These are phyloP conservation scores for Moringa oleifera DNA, from an alignment of 345 rosid species.

Conservation along the genomic window DNA sequence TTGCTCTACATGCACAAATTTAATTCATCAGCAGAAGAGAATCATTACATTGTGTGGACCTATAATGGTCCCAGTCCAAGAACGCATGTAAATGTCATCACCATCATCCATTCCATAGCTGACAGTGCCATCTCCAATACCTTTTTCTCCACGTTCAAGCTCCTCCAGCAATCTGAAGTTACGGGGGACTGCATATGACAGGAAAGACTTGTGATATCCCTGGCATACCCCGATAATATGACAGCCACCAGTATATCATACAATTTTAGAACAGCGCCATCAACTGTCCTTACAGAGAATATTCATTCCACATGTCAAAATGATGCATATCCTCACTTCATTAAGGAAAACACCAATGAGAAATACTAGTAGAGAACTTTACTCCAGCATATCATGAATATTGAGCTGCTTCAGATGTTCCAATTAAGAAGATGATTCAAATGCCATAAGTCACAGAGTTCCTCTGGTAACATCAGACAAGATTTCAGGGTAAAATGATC, in stretches of 20 bases:
- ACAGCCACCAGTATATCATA: no score
- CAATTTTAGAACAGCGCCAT: neutral
- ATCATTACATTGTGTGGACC: conserved; percentile 83
- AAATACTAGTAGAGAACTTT: neutral
- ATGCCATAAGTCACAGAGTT: neutral
- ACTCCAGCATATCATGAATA: neutral
- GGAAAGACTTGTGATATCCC: neutral
- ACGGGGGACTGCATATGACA: conserved; percentile 52
- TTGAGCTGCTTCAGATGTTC: neutral
- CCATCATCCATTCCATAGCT: conserved; percentile 96
- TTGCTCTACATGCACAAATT: neutral
- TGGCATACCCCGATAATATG: no score
- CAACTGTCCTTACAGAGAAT: neutral
- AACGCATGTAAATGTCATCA: conserved; percentile 86
- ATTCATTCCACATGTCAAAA: neutral
- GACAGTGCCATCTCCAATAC: conserved; percentile 84
- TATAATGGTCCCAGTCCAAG: conserved; percentile 91
- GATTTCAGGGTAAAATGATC: no score
- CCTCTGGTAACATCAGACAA: neutral
- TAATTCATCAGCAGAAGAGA: conserved; percentile 10
- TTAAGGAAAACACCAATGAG: no score
- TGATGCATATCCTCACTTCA: neutral
- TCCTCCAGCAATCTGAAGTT: conserved; percentile 82
- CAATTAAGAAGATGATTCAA: neutral
- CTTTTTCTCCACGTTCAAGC: conserved; percentile 93